These are phyloP conservation scores for Wallacemonas sp. DNA, from an alignment of 208 protist genomes.

Conservation along the genomic window DNA sequence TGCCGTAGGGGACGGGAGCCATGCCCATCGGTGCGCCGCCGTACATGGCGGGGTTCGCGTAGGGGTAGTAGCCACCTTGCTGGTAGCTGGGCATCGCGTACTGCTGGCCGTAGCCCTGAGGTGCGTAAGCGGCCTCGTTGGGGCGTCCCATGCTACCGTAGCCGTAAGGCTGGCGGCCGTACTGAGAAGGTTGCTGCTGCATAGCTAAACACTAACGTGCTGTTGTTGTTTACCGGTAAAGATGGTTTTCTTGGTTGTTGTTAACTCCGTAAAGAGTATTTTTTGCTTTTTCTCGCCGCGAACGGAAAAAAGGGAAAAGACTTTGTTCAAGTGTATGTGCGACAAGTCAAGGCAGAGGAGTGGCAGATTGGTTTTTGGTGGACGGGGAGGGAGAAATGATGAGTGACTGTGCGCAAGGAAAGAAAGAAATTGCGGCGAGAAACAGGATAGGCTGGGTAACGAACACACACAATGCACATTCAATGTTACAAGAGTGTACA, in stretches of 20 bases:
- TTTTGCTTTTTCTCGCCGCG: neutral
- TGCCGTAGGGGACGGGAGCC: constrained; percentile 14
- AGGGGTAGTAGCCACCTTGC: constrained; percentile 22
- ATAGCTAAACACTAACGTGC: neutral
- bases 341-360: too few relatives aligned
- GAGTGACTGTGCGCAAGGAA: too few relatives aligned
- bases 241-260: neutral
- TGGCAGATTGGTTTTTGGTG: too few relatives aligned
- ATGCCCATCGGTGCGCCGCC: neutral
- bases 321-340: too few relatives aligned
- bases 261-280: neutral
- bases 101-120: constrained; percentile 28
- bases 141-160: constrained; percentile 25
- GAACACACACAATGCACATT: too few relatives aligned
- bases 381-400: too few relatives aligned
- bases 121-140: constrained; percentile 12
- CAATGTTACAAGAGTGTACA: too few relatives aligned
- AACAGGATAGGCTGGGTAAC: too few relatives aligned
- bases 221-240: neutral
- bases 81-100: constrained; percentile 29
- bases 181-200: constrained; percentile 17
- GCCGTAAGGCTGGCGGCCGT: constrained; percentile 25
- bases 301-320: too few relatives aligned
- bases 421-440: too few relatives aligned
- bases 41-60: constrained; percentile 22